These are phyloP conservation scores for Naganishia randhawae DNA, from an alignment of 768 basidiomycete genomes.

Conservation along the genomic window DNA sequence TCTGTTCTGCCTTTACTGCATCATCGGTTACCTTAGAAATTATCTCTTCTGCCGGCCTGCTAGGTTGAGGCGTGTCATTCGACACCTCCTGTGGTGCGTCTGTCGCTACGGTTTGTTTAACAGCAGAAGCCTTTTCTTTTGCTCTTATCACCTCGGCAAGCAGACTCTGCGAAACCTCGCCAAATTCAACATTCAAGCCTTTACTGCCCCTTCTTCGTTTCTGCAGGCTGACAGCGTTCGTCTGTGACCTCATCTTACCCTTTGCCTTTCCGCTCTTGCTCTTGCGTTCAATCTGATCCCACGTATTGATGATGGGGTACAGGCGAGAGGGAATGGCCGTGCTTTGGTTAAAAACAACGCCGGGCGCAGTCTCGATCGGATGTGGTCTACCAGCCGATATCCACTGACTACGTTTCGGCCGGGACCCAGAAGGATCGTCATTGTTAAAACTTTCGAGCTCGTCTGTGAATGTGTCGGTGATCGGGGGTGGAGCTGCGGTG, in stretches of 20 bases:
- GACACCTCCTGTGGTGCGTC: neutral
- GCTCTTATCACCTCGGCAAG: neutral
- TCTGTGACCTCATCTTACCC: slow-evolving; percentile 30
- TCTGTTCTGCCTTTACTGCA: neutral
- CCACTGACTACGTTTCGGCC: neutral
- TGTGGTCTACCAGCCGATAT: neutral
- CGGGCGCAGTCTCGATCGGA: slow-evolving; percentile 7
- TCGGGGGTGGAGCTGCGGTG: neutral
- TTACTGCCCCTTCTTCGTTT: slow-evolving; percentile 16
- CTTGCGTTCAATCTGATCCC: neutral
- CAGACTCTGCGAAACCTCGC: slow-evolving; percentile 12
- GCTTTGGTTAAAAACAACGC: neutral
- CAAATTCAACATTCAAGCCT: slow-evolving; percentile 11
- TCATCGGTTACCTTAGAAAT: neutral
- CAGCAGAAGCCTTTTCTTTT: neutral
- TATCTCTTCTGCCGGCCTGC: neutral
- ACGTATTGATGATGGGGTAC: slow-evolving; percentile 11
- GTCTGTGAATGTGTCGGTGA: slow-evolving; percentile 1
- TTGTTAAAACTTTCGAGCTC: neutral
- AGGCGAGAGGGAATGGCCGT: neutral
- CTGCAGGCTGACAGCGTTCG: slow-evolving; percentile 22
- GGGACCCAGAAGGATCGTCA: slow-evolving; percentile 5
- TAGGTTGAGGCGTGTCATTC: too few species aligned
- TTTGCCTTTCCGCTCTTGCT: slow-evolving; percentile 27
- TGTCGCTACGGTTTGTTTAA: neutral